Evolutionary conservation across 129 eudicot species (phyloP).

Genomic region (Pittosporum tobira): DNA sequence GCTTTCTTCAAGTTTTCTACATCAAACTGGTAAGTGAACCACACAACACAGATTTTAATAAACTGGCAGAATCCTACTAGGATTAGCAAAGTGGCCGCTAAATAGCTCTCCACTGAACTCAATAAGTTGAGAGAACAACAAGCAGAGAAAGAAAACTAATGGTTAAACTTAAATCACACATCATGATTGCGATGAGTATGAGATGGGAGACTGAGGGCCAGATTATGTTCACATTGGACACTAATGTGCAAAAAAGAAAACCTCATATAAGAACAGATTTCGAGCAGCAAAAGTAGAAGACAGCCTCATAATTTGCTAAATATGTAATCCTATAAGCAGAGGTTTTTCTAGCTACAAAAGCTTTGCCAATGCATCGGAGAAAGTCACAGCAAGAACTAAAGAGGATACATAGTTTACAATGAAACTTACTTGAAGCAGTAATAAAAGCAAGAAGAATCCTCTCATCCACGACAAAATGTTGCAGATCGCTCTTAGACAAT

Average conservation of each 20-base stretch:
- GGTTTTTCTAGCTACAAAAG: background rate
- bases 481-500: slow-evolving; percentile 48
- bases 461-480: slow-evolving; percentile 57
- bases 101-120: background rate
- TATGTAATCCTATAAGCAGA: background rate
- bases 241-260: background rate
- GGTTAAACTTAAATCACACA: background rate
- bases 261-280: background rate
- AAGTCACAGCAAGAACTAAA: background rate
- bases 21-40: no score
- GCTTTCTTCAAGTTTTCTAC: no score
- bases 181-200: background rate
- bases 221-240: no score
- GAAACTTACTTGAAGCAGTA: slow-evolving; percentile 62
- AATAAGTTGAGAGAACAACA: background rate
- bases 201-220: background rate
- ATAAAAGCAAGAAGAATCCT: slow-evolving; percentile 58
- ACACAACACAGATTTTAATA: no score
- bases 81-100: background rate
- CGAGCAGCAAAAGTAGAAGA: no score
- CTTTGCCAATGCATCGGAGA: background rate
- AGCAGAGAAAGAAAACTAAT: background rate
- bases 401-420: background rate
- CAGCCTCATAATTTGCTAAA: background rate
- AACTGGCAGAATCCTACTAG: no score